Conservation (phyloP, 345 rosid species). For the thale cress (Arabidopsis thaliana) region DNA sequence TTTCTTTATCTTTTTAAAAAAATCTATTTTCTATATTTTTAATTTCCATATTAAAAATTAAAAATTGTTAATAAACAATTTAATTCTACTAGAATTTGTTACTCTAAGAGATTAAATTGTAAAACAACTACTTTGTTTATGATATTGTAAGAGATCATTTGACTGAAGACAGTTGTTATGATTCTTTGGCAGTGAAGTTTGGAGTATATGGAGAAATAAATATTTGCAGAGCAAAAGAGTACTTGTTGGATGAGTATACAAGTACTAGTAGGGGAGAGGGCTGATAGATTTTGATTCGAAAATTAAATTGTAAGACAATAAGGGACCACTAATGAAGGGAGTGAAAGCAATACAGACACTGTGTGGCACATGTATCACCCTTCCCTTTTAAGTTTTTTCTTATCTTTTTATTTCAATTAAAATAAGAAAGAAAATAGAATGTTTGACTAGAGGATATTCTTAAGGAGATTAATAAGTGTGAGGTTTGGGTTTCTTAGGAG, state of each 20-base stretch:
- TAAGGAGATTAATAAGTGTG: not conserved
- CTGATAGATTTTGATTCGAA: slow-evolving; percentile 34
- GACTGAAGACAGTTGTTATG: not conserved
- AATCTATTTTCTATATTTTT: not conserved
- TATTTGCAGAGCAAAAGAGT: slow-evolving; percentile 11
- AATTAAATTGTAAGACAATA: slow-evolving; percentile 31
- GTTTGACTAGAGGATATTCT: not conserved
- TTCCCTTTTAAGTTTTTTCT: not conserved
- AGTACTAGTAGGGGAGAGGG: not conserved
- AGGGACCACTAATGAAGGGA: slow-evolving; percentile 34
- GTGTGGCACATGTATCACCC: slow-evolving; percentile 28
- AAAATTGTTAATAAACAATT: not conserved
- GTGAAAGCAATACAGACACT: slow-evolving; percentile 36
- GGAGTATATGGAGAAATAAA: slow-evolving; percentile 12
- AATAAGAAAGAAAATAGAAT: not conserved
- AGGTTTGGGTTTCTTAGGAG: not conserved
- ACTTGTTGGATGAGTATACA: slow-evolving; percentile 12
- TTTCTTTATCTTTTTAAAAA: not conserved
- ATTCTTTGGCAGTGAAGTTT: not conserved
- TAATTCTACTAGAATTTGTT: not conserved
- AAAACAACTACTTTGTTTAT: not conserved
- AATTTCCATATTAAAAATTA: not conserved
- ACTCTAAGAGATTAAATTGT: not conserved
- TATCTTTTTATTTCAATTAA: not conserved
- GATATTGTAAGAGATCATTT: not conserved